These are phyloP conservation scores for Arthrocladium fulminans DNA, from an alignment of 2,329 filamentous ascomycete genomes.

Conservation along the genomic window DNA sequence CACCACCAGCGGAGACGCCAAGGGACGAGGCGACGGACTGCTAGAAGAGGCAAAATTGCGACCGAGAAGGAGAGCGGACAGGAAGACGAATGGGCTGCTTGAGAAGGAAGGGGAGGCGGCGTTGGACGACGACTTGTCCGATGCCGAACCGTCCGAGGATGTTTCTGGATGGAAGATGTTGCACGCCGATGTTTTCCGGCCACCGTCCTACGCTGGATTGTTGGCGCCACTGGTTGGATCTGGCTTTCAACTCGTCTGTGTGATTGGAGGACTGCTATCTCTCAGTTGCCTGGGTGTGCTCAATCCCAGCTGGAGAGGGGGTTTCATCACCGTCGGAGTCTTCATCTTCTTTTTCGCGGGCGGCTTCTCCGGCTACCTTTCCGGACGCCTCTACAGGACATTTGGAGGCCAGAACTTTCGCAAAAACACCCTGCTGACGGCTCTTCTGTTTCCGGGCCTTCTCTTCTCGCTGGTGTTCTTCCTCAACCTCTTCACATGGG, in stretches of 20 bases:
- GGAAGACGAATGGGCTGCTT: conserved; percentile 45
- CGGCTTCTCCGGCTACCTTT: conserved; percentile 80
- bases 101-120: conserved; percentile 48
- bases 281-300: conserved; percentile 68
- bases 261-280: conserved; percentile 62
- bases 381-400: conserved; percentile 70
- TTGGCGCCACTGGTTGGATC: conserved; percentile 75
- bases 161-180: conserved; percentile 81
- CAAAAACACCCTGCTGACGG: conserved; percentile 69
- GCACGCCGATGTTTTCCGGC: conserved; percentile 78
- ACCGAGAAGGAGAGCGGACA: conserved; percentile 40
- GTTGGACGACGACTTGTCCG: conserved; percentile 45
- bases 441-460: conserved; percentile 68
- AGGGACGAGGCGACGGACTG: conserved; percentile 57
- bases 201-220: conserved; percentile 60
- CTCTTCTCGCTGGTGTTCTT: conserved; percentile 67
- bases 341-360: conserved; percentile 78
- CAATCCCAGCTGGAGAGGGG: conserved; percentile 82
- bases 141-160: conserved; percentile 68
- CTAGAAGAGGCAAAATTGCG: conserved; percentile 58
- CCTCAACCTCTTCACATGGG: conserved; percentile 83
- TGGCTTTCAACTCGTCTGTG: conserved; percentile 77
- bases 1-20: conserved; percentile 71
- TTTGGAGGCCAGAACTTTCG: conserved; percentile 68
- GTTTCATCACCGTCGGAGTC: conserved; percentile 75